A percentile compares a stretch with the other conserved stretches of the same genome.
Evolutionary conservation across 768 basidiomycete species (phyloP).

Genomic region (Naematelia aurantialba): DNA sequence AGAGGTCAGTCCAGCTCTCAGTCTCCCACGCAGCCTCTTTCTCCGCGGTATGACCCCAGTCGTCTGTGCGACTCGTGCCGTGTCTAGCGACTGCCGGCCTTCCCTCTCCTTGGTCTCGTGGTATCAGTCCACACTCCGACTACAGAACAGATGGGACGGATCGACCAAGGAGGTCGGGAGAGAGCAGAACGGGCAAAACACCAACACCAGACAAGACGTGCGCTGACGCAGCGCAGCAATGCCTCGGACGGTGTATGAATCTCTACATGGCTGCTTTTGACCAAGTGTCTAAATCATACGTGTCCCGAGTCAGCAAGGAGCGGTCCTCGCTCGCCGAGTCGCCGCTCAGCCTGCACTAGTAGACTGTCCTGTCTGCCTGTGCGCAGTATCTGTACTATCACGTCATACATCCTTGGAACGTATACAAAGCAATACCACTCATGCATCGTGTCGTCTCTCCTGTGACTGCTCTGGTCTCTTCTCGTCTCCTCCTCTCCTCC

Average conservation of each 20-base stretch:
- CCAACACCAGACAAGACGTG: background rate
- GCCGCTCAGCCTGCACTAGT: background rate
- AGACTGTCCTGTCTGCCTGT: background rate
- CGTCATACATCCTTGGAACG: background rate
- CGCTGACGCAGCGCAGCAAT: slow-evolving; percentile 23
- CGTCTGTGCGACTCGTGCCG: no score
- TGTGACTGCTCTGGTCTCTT: background rate
- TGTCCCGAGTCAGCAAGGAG: slow-evolving; percentile 43
- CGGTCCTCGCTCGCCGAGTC: slow-evolving; percentile 1
- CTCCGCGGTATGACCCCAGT: no score
- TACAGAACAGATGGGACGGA: background rate
- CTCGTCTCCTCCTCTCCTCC: background rate
- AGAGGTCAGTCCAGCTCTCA: slow-evolving; percentile 44
- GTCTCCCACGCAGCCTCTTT: no score
- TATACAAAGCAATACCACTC: background rate
- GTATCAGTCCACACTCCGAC: background rate
- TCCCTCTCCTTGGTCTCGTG: background rate
- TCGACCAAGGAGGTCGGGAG: background rate
- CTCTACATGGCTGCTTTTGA: slow-evolving; percentile 50
- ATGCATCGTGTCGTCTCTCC: background rate
- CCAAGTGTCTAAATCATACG: slow-evolving; percentile 46
- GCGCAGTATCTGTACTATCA: background rate
- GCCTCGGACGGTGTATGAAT: slow-evolving; percentile 47
- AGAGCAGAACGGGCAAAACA: background rate
- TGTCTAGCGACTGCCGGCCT: background rate